These are phyloP conservation scores for Penicillium maclennaniae DNA, from an alignment of 495 filamentous ascomycete genomes.

Conservation along the genomic window DNA sequence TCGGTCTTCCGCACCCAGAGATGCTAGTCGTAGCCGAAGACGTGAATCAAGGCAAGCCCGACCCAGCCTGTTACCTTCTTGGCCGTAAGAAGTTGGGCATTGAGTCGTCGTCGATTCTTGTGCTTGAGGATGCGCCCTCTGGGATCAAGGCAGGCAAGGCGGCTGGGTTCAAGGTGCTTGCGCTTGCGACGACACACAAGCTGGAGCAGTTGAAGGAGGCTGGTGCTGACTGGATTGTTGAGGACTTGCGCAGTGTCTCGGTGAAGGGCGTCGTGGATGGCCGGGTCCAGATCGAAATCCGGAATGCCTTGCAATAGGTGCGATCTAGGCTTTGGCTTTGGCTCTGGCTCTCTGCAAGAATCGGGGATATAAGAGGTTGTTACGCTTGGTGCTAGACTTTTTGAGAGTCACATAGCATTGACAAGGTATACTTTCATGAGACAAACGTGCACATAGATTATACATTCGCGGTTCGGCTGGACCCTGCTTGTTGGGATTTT, in stretches of 20 bases:
- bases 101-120: slow-evolving; percentile 57
- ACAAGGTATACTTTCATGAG: not conserved
- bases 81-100: slow-evolving; percentile 63
- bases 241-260: slow-evolving; percentile 69
- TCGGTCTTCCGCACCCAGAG: slow-evolving; percentile 68
- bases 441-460: slow-evolving; percentile 10
- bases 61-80: slow-evolving; percentile 75
- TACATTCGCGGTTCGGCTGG: slow-evolving; percentile 5
- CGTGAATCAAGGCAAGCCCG: slow-evolving; percentile 80
- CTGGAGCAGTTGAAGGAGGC: slow-evolving; percentile 65
- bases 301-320: slow-evolving; percentile 40
- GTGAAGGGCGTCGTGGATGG: slow-evolving; percentile 51
- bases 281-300: slow-evolving; percentile 52
- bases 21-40: slow-evolving; percentile 83
- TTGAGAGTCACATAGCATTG: slow-evolving; percentile 8
- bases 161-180: slow-evolving; percentile 84
- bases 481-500: not conserved
- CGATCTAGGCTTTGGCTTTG: not conserved
- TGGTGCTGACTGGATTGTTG: slow-evolving; percentile 83
- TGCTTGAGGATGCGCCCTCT: slow-evolving; percentile 92
- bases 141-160: slow-evolving; percentile 84
- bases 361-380: not conserved
- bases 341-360: slow-evolving; percentile 4
- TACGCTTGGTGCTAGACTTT: not conserved
- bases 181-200: slow-evolving; percentile 81